These are phyloP conservation scores for Solanum sejunctum DNA, from an alignment of 257 asterid genomes.

Conservation along the genomic window DNA sequence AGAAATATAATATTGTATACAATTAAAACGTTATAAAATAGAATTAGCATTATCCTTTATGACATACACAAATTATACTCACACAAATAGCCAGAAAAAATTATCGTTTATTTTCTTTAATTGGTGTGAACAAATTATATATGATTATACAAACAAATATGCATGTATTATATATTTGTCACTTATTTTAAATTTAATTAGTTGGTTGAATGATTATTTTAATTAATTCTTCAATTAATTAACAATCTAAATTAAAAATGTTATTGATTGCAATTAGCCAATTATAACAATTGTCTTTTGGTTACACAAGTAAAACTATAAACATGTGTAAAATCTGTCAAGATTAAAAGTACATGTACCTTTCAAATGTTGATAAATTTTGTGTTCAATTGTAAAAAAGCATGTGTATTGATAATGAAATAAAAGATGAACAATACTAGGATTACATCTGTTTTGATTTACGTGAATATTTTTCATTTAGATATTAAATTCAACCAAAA, in stretches of 20 bases:
- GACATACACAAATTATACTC: background rate
- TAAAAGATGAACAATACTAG: background rate
- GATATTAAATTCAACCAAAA: too few relatives aligned
- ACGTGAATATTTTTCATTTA: background rate
- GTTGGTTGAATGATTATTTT: too few relatives aligned
- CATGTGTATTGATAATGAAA: background rate
- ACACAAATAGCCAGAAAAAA: too few relatives aligned
- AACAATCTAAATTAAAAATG: background rate
- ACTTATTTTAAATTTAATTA: too few relatives aligned
- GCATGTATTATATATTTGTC: background rate
- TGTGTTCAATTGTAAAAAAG: background rate
- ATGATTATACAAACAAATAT: background rate
- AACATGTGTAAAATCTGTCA: background rate
- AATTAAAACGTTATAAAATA: background rate
- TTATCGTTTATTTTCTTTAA: too few relatives aligned
- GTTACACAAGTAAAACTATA: background rate
- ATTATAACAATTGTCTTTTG: too few relatives aligned
- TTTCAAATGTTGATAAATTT: background rate
- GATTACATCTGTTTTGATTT: background rate
- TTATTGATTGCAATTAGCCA: background rate
- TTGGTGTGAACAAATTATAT: fast-evolving
- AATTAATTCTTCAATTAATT: too few relatives aligned
- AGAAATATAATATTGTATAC: background rate
- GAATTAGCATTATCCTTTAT: background rate
- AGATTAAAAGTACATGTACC: background rate